Evolutionary conservation across 768 basidiomycete genomes (phyloP).

Genomic region (Tremella yokohamensis): DNA sequence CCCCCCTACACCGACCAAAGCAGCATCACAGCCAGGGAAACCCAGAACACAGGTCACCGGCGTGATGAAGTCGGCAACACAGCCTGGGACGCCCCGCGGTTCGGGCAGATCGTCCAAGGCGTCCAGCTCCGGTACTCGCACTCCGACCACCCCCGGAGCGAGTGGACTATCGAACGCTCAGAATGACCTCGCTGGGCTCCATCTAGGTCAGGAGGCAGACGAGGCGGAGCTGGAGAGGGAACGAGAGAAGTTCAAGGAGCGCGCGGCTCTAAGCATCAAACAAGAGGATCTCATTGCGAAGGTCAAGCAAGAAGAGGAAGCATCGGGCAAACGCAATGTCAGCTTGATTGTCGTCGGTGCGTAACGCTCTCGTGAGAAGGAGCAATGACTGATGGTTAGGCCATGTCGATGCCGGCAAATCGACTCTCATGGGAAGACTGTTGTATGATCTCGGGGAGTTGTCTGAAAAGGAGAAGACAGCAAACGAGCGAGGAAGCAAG

Average conservation of each 20-base stretch:
- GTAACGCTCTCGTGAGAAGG: conserved; percentile 9
- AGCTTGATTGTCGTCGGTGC: conserved; percentile 90
- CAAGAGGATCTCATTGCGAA: conserved; percentile 80
- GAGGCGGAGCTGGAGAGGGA: conserved; percentile 43
- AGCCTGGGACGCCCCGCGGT: conserved; percentile 25
- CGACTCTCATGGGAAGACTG: conserved; percentile 91
- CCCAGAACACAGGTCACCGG: conserved; percentile 1
- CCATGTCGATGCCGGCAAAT: conserved; percentile 98
- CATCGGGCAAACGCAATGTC: conserved; percentile 61
- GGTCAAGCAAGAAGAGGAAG: conserved; percentile 59
- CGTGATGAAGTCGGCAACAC: conserved; percentile 14
- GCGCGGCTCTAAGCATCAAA: conserved; percentile 65
- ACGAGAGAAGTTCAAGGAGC: conserved; percentile 40
- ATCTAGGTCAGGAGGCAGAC: conserved; percentile 59
- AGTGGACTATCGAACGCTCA: conserved; percentile 56
- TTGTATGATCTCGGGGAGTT: conserved; percentile 86
- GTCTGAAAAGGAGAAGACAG: conserved; percentile 74
- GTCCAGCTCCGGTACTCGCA: conserved; percentile 20
- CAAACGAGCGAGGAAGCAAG: conserved; percentile 83
- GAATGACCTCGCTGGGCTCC: conserved; percentile 71
- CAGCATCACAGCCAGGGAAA: conserved; percentile 37
- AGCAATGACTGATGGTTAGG: conserved; percentile 56
- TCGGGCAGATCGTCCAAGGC: conserved; percentile 20
- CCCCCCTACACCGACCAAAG: conserved; percentile 30
- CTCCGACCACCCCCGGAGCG: conserved; percentile 17